These are phyloP conservation scores for Triticum timopheevii DNA, from an alignment of 176 grass and related monocot genomes.

Conservation along the genomic window DNA sequence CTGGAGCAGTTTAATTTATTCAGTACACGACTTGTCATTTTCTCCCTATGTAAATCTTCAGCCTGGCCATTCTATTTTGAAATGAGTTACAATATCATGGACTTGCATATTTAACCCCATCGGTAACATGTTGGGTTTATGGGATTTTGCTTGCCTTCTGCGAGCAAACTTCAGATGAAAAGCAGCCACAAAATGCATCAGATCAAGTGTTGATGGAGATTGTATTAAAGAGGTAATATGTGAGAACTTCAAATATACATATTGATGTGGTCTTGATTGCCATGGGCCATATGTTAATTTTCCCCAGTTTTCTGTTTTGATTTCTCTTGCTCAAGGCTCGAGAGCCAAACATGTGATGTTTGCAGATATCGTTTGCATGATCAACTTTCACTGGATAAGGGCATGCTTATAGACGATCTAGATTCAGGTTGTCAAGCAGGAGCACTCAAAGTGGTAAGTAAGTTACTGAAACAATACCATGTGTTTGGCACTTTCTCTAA, in stretches of 20 bases:
- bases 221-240: constrained; percentile 57
- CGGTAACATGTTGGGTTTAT: too few relatives aligned
- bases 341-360: background rate
- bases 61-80: too few relatives aligned
- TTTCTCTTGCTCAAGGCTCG: background rate
- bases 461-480: constrained; percentile 3
- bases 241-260: background rate
- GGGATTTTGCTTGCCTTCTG: too few relatives aligned
- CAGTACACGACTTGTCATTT: too few relatives aligned
- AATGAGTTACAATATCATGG: too few relatives aligned
- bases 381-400: constrained; percentile 21
- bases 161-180: constrained; percentile 1
- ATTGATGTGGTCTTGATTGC: background rate
- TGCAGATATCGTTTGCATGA: constrained; percentile 46
- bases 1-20: too few relatives aligned
- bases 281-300: background rate
- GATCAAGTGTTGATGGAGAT: constrained; percentile 63
- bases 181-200: constrained; percentile 46
- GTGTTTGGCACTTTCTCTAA: constrained; percentile 2
- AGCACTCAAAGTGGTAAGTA: constrained; percentile 50
- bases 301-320: background rate
- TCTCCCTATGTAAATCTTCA: too few relatives aligned
- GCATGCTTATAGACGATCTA: constrained; percentile 47
- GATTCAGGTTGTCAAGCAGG: constrained; percentile 48
- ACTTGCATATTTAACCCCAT: too few relatives aligned